Evolutionary conservation across 257 asterid genomes (phyloP).

Genomic region (Petrea volubilis): DNA sequence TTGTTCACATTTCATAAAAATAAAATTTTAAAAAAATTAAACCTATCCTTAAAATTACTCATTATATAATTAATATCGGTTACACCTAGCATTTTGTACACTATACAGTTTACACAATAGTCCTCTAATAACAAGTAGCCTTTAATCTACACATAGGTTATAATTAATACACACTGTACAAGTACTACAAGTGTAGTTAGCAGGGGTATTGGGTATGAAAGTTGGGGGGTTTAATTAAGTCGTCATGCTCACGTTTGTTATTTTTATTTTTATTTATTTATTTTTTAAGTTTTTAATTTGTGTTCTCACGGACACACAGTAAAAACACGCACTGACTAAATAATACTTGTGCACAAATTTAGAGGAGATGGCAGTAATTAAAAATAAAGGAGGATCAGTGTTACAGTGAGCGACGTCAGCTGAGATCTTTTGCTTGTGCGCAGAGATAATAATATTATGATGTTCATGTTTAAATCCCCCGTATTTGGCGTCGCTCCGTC

Average conservation of each 20-base stretch:
- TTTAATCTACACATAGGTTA: too few species aligned
- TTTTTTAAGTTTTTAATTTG: too few species aligned
- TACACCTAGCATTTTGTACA: too few species aligned
- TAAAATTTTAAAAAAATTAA: too few species aligned
- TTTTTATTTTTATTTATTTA: too few species aligned
- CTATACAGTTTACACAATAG: too few species aligned
- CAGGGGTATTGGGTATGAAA: background rate
- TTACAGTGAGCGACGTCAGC: conserved; percentile 22
- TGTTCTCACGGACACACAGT: background rate
- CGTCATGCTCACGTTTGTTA: conserved; percentile 16
- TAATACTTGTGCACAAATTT: background rate
- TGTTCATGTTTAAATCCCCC: conserved; percentile 41
- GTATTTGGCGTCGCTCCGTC: conserved; percentile 26
- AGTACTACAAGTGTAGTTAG: background rate
- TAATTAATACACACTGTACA: too few species aligned
- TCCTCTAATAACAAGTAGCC: background rate
- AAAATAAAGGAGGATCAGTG: background rate
- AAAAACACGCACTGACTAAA: conserved; percentile 12
- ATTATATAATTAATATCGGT: too few species aligned
- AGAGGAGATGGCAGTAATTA: background rate
- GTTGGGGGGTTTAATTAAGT: conserved; percentile 1
- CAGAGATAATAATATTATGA: too few species aligned
- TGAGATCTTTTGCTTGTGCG: conserved; percentile 33
- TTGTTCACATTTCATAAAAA: too few species aligned
- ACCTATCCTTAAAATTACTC: too few species aligned